A percentile compares a stretch with the other conserved stretches of the same genome.
phyloP scores from a whole-genome alignment of 192 early-diverging fungal genomes.

The Borealophlyctis nickersoniae region DNA sequence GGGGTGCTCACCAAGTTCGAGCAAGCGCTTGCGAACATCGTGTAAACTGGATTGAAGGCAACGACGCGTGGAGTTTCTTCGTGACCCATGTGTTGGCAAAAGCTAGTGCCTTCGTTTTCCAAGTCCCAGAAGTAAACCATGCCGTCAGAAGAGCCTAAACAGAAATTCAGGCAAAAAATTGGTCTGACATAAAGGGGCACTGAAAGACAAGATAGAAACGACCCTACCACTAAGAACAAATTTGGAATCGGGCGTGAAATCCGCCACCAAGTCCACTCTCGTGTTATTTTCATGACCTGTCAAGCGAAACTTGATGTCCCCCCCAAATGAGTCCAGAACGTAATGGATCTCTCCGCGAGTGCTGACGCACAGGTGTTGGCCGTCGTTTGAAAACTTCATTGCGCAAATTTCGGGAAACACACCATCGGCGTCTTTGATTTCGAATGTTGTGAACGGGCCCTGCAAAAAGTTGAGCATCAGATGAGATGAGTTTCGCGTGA shows the following conservation, averaged over 20 bases:
- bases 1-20: conserved; percentile 69
- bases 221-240: conserved; percentile 69
- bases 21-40: conserved; percentile 70
- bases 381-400: conserved; percentile 69
- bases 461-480: conserved; percentile 7
- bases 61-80: conserved; percentile 54
- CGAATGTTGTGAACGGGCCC: conserved; percentile 37
- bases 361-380: conserved; percentile 67
- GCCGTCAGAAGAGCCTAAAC: conserved; percentile 64
- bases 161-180: neutral
- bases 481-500: neutral
- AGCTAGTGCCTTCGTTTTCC: conserved; percentile 28
- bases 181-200: neutral
- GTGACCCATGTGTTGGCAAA: conserved; percentile 33
- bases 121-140: conserved; percentile 61
- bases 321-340: conserved; percentile 65
- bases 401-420: conserved; percentile 3
- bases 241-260: conserved; percentile 70
- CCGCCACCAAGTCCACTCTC: conserved; percentile 49
- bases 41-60: conserved; percentile 70
- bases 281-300: conserved; percentile 28
- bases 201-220: conserved; percentile 16
- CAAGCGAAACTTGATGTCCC: conserved; percentile 38
- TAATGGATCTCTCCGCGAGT: conserved; percentile 58
- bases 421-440: conserved; percentile 6